phyloP scores from a whole-genome alignment of 768 basidiomycete species.

The Boletus subcaerulescens region DNA sequence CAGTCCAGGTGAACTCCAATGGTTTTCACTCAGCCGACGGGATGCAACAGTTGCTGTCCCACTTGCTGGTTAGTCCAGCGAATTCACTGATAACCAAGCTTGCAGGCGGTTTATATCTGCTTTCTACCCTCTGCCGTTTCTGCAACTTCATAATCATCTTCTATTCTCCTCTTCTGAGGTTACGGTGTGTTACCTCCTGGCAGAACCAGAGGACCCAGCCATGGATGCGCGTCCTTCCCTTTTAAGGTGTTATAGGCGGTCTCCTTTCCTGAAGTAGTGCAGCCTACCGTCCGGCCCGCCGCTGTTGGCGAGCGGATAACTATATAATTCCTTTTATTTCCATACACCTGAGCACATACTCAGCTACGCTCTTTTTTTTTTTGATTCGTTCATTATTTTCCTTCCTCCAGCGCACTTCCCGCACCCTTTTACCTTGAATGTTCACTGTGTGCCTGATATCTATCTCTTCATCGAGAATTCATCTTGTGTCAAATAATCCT shows the following conservation, averaged over 20 bases:
- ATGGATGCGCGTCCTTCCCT: neutral
- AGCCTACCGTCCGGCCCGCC: neutral
- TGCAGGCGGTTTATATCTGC: neutral
- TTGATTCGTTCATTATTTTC: neutral
- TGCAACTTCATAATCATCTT: neutral
- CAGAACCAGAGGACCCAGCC: neutral
- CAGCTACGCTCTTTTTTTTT: too few relatives aligned
- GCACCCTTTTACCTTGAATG: conserved; percentile 1
- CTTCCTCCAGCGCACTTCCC: neutral
- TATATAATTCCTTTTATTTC: neutral
- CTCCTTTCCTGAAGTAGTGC: neutral
- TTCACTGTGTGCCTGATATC: neutral
- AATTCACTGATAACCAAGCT: neutral
- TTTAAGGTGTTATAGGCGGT: neutral
- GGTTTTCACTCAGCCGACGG: neutral
- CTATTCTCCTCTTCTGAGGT: neutral
- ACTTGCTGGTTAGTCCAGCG: neutral
- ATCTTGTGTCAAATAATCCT: too few relatives aligned
- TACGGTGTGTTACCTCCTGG: neutral
- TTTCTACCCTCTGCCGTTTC: neutral
- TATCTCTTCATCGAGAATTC: neutral
- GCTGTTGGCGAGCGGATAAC: too few relatives aligned
- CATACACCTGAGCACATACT: neutral
- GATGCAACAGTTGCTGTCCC: neutral
- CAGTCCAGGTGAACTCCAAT: neutral